Conservation (phyloP, 176 grass and related monocot genomes). For the Raddia distichophylla region DNA sequence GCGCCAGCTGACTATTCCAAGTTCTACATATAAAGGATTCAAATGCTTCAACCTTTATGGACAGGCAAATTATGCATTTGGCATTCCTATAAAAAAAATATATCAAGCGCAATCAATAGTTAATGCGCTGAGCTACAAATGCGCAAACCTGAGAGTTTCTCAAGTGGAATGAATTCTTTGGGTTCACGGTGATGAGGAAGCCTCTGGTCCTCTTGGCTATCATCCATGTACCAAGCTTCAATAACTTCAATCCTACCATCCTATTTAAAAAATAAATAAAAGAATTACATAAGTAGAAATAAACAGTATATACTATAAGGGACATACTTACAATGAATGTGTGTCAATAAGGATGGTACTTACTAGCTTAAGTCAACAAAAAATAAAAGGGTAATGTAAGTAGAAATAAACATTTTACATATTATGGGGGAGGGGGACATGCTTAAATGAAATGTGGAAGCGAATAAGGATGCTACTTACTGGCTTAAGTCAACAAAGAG, state of each 20-base stretch:
- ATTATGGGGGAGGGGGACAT: not conserved
- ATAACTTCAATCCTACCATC: constrained; percentile 76
- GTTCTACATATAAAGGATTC: constrained; percentile 48
- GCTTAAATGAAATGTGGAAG: not conserved
- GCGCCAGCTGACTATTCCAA: constrained; percentile 77
- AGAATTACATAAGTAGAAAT: not conserved
- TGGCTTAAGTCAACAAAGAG: not conserved
- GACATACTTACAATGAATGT: not conserved
- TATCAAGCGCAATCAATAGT: not conserved
- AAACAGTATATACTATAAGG: not conserved
- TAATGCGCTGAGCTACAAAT: not conserved
- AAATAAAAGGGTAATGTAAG: not conserved
- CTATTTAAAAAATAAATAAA: constrained; percentile 26
- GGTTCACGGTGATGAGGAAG: constrained; percentile 80
- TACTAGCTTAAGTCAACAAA: not conserved
- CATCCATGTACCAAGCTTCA: constrained; percentile 90
- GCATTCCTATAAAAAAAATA: not conserved
- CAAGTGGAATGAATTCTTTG: constrained; percentile 72
- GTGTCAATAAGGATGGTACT: not conserved
- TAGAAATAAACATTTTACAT: not conserved
- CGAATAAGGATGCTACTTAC: not conserved
- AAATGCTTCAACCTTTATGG: not conserved
- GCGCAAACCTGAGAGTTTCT: constrained; percentile 64
- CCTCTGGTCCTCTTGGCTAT: constrained; percentile 77
- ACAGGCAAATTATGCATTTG: not conserved